Evolutionary conservation across 2,329 filamentous ascomycete species (phyloP), one percentile per base, ranked within the genome.

Genomic region (Xylaria digitata): DNA sequence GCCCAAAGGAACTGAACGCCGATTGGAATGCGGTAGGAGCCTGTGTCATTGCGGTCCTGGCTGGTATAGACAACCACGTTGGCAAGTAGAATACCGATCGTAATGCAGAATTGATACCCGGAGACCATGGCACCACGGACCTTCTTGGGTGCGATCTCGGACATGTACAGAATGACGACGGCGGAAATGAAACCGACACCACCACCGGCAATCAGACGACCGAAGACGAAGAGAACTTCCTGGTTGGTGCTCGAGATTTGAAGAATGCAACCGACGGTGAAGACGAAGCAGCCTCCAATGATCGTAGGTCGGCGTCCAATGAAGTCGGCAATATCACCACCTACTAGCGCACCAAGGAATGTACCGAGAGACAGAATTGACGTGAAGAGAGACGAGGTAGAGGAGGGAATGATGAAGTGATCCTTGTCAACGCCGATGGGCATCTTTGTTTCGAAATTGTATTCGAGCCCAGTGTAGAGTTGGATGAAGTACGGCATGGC

Each of bases 51-150:
- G 66, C 85, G 83, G 70, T 86, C 75, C 75, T 90, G 80, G n/a
- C 87, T 90, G 21, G 80, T 85, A 75, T 92, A 92, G 74, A 87
- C 85, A 66, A 93, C 89, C 69, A 89, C 89, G 9, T 89, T 85
- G 52, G 90, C 90, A 63, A 93, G 78, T 72, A 93, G 82, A 68
- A 93, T 82, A 76, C 91, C 91, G 68, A 93, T 85, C 55, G 90
- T 93, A 79, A 93, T 90, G 78, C 87, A 91, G 82, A 93, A 92
- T 78, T 93, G 90, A 80, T 93, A 93, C 2, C 89, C 90, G 1
- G 89, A 87, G 9, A 94, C 90, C 67, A 93, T 84, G 61, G 90
- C 89, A 74, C 91, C 90, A 75, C 91, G 88, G 65, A 92, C 86
- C 75, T 87, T 89, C 77, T 83, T 84, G 40, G 88, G 87, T 37